These are phyloP conservation scores for Candida frijolesensis DNA, from an alignment of 1,139 yeast genomes.

Conservation along the genomic window DNA sequence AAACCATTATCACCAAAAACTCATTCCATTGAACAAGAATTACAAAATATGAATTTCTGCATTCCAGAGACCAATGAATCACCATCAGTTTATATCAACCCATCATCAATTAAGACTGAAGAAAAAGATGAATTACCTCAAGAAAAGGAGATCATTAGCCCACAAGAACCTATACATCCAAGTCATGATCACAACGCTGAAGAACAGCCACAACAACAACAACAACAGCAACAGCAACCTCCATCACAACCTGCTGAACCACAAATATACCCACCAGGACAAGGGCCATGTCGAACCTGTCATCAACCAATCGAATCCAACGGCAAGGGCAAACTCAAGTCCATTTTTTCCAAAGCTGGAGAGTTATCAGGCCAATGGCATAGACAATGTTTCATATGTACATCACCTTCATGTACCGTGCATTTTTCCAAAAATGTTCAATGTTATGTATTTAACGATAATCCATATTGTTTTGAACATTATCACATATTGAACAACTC, in stretches of 20 bases:
- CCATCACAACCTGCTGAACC: neutral
- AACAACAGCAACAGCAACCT: neutral
- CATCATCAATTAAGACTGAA: neutral
- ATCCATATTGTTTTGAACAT: conserved; percentile 81
- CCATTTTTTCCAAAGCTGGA: conserved; percentile 76
- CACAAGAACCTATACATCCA: neutral
- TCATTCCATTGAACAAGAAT: conserved; percentile 34
- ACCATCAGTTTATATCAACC: conserved; percentile 15
- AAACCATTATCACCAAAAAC: conserved; percentile 37
- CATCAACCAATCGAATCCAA: conserved; percentile 44
- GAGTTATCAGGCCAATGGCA: conserved; percentile 96
- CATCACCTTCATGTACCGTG: conserved; percentile 50
- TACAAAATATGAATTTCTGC: conserved; percentile 28
- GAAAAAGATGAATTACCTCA: neutral
- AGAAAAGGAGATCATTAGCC: neutral
- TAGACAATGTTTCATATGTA: conserved; percentile 77
- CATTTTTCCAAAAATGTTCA: conserved; percentile 62
- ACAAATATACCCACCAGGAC: conserved; percentile 50
- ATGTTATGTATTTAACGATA: conserved; percentile 77
- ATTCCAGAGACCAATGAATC: conserved; percentile 16
- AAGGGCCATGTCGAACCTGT: conserved; percentile 78
- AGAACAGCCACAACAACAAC: neutral
- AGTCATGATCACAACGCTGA: neutral
- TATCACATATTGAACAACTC: conserved; percentile 79
- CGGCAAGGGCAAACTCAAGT: conserved; percentile 44